Evolutionary conservation across 371 early-diverging fungal species (phyloP), one percentile per base, ranked within the genome.

Genomic region (Coemansia sp.): DNA sequence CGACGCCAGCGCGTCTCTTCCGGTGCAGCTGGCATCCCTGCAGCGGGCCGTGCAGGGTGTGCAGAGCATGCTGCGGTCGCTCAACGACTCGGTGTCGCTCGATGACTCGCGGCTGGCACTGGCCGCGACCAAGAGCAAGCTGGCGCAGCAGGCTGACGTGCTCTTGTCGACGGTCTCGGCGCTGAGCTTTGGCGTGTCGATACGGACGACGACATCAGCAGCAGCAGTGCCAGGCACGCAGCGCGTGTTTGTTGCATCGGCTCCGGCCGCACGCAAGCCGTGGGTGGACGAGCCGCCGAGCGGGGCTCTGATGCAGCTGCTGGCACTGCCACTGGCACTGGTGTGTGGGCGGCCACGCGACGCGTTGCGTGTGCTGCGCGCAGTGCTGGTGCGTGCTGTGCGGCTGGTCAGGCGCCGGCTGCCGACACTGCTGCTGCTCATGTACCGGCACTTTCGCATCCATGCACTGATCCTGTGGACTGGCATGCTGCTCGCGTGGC

Each of bases 91-190:
- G 62, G 59, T 74, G 8, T 55, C 42, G 8, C 55, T 57, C 11
- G 69, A 66, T 2, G 70, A 74, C 45, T 65, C 75, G 57, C 59
- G 63, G 9, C 43, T 62, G 11, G 63, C 70, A 7, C 49, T 74
- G 30, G 69, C 69, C 2, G 62, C 75, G 4, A 63, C 70, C 42
- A 62, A 62, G 20, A 63, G 54, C 57, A 55, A 57, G 60, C 66
- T 74, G 45, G 65, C 57, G 41, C 75, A 74, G 60, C 75, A 74
- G 34, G 69, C 75, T 11, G 75, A 74, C n/a, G 69, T 74, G 45
- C 63, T 74, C 36, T 65, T 68, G 75, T 74, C 75, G 1, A 66
- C 75, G 0, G 75, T 74, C 10, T 69, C 75, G 1, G 75, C 75
- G 39, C 66, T 74, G n/a, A 74, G 57, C 40, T 59, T 65, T 47